Evolutionary conservation across 352 stramenopile genomes (phyloP).

Genomic region (Pseudoperonospora humuli): DNA sequence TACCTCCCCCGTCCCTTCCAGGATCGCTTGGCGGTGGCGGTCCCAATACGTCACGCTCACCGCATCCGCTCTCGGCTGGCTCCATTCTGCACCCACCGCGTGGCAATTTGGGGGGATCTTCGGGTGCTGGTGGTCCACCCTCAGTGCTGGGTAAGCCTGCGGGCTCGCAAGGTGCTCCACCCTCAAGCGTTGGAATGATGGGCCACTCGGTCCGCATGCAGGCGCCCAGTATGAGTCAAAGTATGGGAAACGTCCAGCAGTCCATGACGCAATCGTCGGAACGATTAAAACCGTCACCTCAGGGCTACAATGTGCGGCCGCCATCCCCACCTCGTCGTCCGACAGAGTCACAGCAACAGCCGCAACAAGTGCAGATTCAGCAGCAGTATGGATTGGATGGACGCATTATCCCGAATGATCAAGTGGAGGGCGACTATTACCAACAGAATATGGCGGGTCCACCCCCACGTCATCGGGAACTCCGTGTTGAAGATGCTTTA

Average conservation of each 20-base stretch:
- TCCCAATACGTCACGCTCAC: constrained; percentile 40
- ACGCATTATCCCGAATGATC: constrained; percentile 34
- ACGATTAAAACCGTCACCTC: constrained; percentile 21
- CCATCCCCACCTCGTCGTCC: constrained; percentile 32
- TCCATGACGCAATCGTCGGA: constrained; percentile 27
- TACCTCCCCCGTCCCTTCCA: constrained; percentile 55
- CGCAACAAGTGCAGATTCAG: constrained; percentile 36
- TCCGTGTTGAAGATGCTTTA: constrained; percentile 97
- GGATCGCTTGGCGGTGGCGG: constrained; percentile 40
- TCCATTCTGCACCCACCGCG: constrained; percentile 69
- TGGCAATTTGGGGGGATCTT: constrained; percentile 25
- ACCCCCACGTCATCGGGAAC: constrained; percentile 56
- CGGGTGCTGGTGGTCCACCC: constrained; percentile 21
- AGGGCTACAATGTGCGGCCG: constrained; percentile 33
- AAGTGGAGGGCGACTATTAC: constrained; percentile 37
- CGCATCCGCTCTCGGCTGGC: constrained; percentile 49
- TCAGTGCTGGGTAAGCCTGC: constrained; percentile 53
- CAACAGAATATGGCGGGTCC: constrained; percentile 17
- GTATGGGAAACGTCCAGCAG: constrained; percentile 28
- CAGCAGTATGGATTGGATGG: constrained; percentile 58
- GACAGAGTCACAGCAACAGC: constrained; percentile 36
- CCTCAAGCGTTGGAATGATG: constrained; percentile 31
- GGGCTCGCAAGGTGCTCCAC: constrained; percentile 14
- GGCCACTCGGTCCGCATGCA: constrained; percentile 57
- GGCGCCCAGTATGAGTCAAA: constrained; percentile 37